These are phyloP conservation scores for Lentinula sp. DNA, from an alignment of 768 basidiomycete species.

Conservation along the genomic window DNA sequence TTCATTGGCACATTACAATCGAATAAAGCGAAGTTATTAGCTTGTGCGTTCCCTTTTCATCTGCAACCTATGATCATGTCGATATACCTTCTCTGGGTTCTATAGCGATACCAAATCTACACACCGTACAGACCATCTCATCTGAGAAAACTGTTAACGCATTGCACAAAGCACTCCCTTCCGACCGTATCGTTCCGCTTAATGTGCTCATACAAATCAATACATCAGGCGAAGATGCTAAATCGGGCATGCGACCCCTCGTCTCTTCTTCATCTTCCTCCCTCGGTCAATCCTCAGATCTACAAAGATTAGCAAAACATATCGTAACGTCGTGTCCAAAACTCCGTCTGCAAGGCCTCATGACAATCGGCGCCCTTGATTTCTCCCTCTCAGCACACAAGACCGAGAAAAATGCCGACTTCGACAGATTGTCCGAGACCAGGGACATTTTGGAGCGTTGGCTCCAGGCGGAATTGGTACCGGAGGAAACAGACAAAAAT, in stretches of 20 bases:
- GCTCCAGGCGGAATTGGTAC: constrained; percentile 25
- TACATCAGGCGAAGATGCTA: constrained; percentile 87
- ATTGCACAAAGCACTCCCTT: constrained; percentile 66
- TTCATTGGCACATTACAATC: constrained; percentile 93
- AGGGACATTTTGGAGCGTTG: constrained; percentile 48
- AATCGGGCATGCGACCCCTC: constrained; percentile 78
- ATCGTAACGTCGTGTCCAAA: constrained; percentile 69
- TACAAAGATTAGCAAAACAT: constrained; percentile 61
- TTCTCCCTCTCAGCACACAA: constrained; percentile 54
- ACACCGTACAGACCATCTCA: constrained; percentile 80
- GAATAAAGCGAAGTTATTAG: constrained; percentile 88
- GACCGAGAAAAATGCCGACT: constrained; percentile 58
- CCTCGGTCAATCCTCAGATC: constrained; percentile 32
- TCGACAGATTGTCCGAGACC: constrained; percentile 60
- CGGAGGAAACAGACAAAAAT: constrained; percentile 11
- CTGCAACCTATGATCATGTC: not conserved
- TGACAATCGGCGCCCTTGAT: constrained; percentile 91
- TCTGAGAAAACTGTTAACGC: constrained; percentile 76
- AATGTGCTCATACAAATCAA: constrained; percentile 91
- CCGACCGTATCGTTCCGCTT: constrained; percentile 52
- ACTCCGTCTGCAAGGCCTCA: constrained; percentile 77
- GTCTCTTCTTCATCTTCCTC: constrained; percentile 13
- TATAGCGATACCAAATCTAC: constrained; percentile 82
- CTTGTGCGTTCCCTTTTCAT: constrained; percentile 41
- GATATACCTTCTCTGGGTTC: not conserved